A percentile compares a stretch with the other conserved stretches of the same genome.
Conservation (phyloP, 805 yeast genomes). For the Yamadazyma paraphyllophila region DNA sequence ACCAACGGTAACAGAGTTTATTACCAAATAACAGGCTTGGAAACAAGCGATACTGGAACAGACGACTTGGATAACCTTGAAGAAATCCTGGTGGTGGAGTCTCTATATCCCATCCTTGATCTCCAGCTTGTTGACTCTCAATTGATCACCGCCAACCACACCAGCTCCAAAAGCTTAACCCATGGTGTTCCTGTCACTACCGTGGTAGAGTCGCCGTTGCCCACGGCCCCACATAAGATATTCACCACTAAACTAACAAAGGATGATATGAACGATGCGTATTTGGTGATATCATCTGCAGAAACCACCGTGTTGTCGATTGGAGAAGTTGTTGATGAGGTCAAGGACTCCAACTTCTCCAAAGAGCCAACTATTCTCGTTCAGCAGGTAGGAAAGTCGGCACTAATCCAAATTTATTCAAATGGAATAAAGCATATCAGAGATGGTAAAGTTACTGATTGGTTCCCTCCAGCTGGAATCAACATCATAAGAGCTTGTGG, state of each 20-base stretch:
- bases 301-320: constrained; percentile 72
- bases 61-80: constrained; percentile 55
- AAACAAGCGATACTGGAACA: constrained; percentile 63
- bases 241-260: constrained; percentile 57
- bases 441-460: constrained; percentile 47
- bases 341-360: constrained; percentile 61
- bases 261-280: constrained; percentile 53
- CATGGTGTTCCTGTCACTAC: constrained; percentile 62
- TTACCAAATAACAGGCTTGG: constrained; percentile 60
- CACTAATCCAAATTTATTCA: constrained; percentile 71
- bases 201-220: constrained; percentile 74
- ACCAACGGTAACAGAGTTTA: constrained; percentile 61
- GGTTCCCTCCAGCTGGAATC: constrained; percentile 83
- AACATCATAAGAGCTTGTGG: constrained; percentile 57
- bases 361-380: constrained; percentile 64
- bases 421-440: constrained; percentile 62
- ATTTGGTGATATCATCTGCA: constrained; percentile 61
- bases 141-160: constrained; percentile 8
- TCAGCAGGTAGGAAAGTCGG: constrained; percentile 59
- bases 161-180: constrained; percentile 41
- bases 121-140: constrained; percentile 19
- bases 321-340: constrained; percentile 79
- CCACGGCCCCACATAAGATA: constrained; percentile 56
- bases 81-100: constrained; percentile 49
- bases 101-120: constrained; percentile 52